phyloP scores from a whole-genome alignment of 441 rosid genomes.

The Populus hybrid region DNA sequence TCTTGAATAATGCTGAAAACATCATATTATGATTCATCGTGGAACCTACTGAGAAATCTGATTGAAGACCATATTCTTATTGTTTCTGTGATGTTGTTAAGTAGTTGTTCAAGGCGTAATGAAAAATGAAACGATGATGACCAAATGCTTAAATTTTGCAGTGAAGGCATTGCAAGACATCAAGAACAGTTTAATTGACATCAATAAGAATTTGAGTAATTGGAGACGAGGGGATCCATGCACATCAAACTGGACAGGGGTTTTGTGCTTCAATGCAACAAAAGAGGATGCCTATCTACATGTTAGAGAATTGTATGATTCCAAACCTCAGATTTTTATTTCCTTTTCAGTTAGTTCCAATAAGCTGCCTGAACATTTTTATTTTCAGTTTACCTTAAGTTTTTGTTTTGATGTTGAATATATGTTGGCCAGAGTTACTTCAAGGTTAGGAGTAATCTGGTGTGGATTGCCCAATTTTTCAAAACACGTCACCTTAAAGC shows the following conservation, averaged over 20 bases:
- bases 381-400: neutral
- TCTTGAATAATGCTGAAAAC: neutral
- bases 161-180: conserved; percentile 63
- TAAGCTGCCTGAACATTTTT: neutral
- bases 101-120: neutral
- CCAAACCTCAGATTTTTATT: neutral
- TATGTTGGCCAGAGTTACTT: neutral
- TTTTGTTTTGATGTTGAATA: neutral
- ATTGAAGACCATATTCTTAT: neutral
- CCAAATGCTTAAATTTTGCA: conserved; percentile 28
- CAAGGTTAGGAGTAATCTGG: neutral
- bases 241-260: conserved; percentile 85
- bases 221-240: conserved; percentile 92
- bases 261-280: conserved; percentile 56
- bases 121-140: neutral
- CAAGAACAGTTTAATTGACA: conserved; percentile 52
- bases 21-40: neutral
- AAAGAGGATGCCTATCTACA: conserved; percentile 72
- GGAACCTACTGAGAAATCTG: neutral
- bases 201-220: conserved; percentile 51
- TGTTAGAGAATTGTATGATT: conserved; percentile 66
- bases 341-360: neutral
- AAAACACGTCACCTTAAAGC: neutral
- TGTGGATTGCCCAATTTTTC: neutral
- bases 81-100: neutral